Base-by-base conservation (phyloP, 2,329 filamentous ascomycete species). In the Ophiostoma australiae region DNA sequence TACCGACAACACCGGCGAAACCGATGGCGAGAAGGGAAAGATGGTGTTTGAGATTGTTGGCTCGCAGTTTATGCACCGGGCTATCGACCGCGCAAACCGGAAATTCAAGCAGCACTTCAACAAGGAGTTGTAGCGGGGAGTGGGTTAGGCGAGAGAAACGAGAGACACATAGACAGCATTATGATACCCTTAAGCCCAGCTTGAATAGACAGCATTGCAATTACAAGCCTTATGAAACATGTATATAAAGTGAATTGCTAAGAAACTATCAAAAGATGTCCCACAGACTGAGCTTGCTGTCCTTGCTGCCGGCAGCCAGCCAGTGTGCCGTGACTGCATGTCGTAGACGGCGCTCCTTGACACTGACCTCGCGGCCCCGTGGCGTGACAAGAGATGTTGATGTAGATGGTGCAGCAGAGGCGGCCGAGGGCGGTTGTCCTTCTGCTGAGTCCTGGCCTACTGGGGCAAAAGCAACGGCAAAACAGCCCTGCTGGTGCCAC, bases 201-300 rank as follows among this genome's bases (percentile, higher is more conserved):
- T 27, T 15, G 52, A 31, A 27, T 58, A 27, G 8, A 23, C 11
- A 20, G 17, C 44, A 6, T 20, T n/a, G 17, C 44, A 48, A 20
- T 48, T 8, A n/a, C 8, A 58, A 7, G 48, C n/a, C 15, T 31
- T 39, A 23, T 67, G 31, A 3, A 31, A 31, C 27, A 31, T 31
- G 27, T 31, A 31, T 31, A 31, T 31, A 31, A 31, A 31, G 11
- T n/a, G 61, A 15, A 65, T 72, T 17, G 23, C 10, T 27, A 1
- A 8, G 39, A 41, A 10, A 5, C 17, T 3, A n/a, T 61, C 17
- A 94, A 79, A 95, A 99, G 72, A 98, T 89, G 81, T 97, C 92
- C 95, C 95, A 99, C 75, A 99, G 82, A 77, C 93, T 97, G 73
- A 98, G 88, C 79, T 96, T 97, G 23, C 94, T 95, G 81, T 98